Percentiles rank a stretch among this genome's conserved stretches.
Evolutionary conservation across 306 rosid genomes (phyloP).

Genomic region (Vicia villosa): DNA sequence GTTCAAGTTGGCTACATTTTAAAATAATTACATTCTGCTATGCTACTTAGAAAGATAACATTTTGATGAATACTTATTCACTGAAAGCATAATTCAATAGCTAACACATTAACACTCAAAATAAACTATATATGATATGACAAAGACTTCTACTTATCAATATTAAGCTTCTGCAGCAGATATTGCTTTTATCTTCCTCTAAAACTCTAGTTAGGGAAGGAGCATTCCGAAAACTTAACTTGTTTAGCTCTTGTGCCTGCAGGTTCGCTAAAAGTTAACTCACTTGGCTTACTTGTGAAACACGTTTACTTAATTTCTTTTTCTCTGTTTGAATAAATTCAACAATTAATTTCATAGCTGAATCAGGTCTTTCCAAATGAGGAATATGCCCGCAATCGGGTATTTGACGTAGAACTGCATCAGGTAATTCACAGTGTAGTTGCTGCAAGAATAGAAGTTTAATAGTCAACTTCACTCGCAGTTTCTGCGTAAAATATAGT

Average conservation of each 20-base stretch:
- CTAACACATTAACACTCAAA: too few relatives aligned
- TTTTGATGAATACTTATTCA: too few relatives aligned
- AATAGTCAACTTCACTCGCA: conserved; percentile 13
- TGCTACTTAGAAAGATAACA: too few relatives aligned
- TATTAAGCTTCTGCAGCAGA: conserved; percentile 19
- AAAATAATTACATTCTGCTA: too few relatives aligned
- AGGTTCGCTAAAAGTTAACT: conserved; percentile 23
- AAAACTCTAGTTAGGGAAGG: conserved; percentile 21
- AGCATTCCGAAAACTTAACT: conserved; percentile 18
- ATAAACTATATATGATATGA: not conserved
- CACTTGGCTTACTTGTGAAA: conserved; percentile 34
- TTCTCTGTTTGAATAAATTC: conserved; percentile 60
- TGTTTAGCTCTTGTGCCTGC: conserved; percentile 27
- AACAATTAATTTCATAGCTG: conserved; percentile 56
- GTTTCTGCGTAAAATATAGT: conserved; percentile 13
- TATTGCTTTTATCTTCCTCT: conserved; percentile 14
- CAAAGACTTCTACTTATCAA: conserved; percentile 7
- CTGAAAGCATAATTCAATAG: too few relatives aligned
- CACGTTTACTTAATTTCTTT: conserved; percentile 38
- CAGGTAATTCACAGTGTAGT: conserved; percentile 79
- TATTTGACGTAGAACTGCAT: conserved; percentile 69
- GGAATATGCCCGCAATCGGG: conserved; percentile 90
- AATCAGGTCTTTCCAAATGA: conserved; percentile 78
- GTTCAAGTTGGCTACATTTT: too few relatives aligned
- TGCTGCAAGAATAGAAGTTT: conserved; percentile 54